phyloP scores from a whole-genome alignment of 805 yeast species.

The Yarrowia sp. region DNA sequence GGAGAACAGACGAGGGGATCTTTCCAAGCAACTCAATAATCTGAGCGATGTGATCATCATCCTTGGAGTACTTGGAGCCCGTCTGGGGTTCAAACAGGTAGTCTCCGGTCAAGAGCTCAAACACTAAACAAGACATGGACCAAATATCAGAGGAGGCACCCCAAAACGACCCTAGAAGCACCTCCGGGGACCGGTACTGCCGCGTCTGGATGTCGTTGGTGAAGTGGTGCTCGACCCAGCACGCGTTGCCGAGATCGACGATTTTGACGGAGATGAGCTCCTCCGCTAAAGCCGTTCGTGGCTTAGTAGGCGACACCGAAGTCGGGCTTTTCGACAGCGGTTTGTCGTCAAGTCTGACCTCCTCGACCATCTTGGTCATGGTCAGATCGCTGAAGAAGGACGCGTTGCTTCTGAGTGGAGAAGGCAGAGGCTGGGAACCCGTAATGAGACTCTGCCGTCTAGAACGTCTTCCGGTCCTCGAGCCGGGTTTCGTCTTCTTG shows the following conservation, averaged over 20 bases:
- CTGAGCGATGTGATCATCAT: conserved; percentile 96
- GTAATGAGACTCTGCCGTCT: conserved; percentile 76
- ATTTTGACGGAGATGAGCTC: conserved; percentile 75
- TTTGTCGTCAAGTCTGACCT: conserved; percentile 6
- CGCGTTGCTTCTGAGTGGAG: conserved; percentile 63
- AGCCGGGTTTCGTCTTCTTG: conserved; percentile 27
- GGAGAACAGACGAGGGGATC: conserved; percentile 57
- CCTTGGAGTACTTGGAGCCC: conserved; percentile 64
- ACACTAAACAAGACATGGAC: conserved; percentile 90
- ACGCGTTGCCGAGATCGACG: conserved; percentile 92
- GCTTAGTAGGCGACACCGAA: conserved; percentile 30
- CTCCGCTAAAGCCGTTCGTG: conserved; percentile 36
- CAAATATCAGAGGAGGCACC: conserved; percentile 94
- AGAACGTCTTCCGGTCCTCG: conserved; percentile 29
- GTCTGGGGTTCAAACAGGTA: conserved; percentile 83
- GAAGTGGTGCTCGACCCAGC: conserved; percentile 76
- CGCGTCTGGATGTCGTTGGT: conserved; percentile 89
- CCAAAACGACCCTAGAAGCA: conserved; percentile 77
- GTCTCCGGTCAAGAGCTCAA: conserved; percentile 92
- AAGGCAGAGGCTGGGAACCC: conserved; percentile 90
- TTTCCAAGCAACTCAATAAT: conserved; percentile 79
- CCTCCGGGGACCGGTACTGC: conserved; percentile 91
- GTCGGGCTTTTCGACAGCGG: conserved; percentile 21
- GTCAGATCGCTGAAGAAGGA: conserved; percentile 29
- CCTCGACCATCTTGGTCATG: conserved; percentile 26